phyloP scores from a whole-genome alignment of 768 basidiomycete genomes.

The Clitopilus hobsonii region DNA sequence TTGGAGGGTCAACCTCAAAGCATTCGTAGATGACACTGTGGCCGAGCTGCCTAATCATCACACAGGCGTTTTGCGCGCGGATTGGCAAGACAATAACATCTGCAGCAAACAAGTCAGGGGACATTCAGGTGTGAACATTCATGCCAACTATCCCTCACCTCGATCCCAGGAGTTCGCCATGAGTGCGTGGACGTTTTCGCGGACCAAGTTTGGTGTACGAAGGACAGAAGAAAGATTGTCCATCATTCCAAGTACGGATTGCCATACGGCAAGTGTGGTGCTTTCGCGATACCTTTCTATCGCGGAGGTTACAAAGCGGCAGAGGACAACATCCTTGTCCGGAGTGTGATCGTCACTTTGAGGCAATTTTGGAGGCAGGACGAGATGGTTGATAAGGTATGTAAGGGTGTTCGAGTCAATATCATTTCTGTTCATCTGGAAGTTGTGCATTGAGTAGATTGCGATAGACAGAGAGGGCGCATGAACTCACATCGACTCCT shows the following conservation, averaged over 20 bases:
- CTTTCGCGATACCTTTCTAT: neutral
- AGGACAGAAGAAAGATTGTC: conserved; percentile 13
- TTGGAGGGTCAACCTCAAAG: conserved; percentile 40
- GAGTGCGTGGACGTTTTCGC: conserved; percentile 9
- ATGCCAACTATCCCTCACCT: conserved; percentile 10
- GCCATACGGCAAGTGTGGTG: conserved; percentile 22
- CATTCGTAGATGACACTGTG: conserved; percentile 31
- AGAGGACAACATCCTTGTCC: conserved; percentile 20
- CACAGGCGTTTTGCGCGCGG: conserved; percentile 41
- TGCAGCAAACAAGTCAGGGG: conserved; percentile 14
- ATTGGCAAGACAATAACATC: conserved; percentile 34
- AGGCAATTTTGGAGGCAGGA: conserved; percentile 37
- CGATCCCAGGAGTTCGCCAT: conserved; percentile 13
- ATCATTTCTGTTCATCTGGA: too few relatives aligned
- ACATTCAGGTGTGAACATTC: neutral
- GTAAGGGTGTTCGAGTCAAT: conserved; percentile 1
- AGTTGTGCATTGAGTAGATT: too few relatives aligned
- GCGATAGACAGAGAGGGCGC: too few relatives aligned
- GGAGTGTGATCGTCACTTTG: conserved; percentile 24
- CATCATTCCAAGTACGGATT: conserved; percentile 24
- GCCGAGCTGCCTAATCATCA: conserved; percentile 31
- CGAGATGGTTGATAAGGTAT: conserved; percentile 38
- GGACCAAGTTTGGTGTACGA: neutral
- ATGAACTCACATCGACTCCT: too few relatives aligned
- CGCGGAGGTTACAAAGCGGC: conserved; percentile 8